A percentile compares a stretch with the other conserved stretches of the same genome.
These are phyloP conservation scores for Aspergillus ruber DNA, from an alignment of 2,329 filamentous ascomycete genomes.

Conservation along the genomic window DNA sequence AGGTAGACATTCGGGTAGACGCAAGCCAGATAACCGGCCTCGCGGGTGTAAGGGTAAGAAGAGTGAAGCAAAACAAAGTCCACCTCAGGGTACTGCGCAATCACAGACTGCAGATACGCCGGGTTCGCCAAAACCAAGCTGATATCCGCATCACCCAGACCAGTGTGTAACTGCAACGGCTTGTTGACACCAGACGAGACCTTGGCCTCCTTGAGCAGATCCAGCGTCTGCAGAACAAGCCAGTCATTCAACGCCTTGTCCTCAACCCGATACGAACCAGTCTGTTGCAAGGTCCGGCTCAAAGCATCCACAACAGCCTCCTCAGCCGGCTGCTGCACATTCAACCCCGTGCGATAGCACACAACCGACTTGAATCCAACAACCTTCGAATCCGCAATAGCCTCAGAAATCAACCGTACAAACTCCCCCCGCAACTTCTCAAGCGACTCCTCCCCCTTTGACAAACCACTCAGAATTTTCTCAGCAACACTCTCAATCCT, in stretches of 20 bases:
- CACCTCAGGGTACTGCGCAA: constrained; percentile 61
- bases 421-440: constrained; percentile 23
- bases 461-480: constrained; percentile 46
- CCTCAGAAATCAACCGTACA: constrained; percentile 44
- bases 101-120: constrained; percentile 66
- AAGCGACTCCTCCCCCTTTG: constrained; percentile 4
- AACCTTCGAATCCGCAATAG: constrained; percentile 60
- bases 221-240: constrained; percentile 59
- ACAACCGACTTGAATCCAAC: constrained; percentile 78
- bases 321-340: constrained; percentile 49
- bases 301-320: constrained; percentile 31
- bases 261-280: constrained; percentile 42
- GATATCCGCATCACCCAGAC: constrained; percentile 74
- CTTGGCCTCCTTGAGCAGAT: constrained; percentile 45
- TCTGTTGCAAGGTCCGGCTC: constrained; percentile 20
- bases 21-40: constrained; percentile 70
- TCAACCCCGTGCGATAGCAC: constrained; percentile 71
- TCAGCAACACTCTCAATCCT: constrained; percentile 69
- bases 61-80: constrained; percentile 75
- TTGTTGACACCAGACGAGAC: constrained; percentile 48
- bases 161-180: constrained; percentile 77
- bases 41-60: constrained; percentile 72
- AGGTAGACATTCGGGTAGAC: constrained; percentile 75
- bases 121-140: constrained; percentile 64
- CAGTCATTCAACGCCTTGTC: constrained; percentile 62